Evolutionary conservation across 805 yeast genomes (phyloP).

Genomic region (Komagataella mondaviorum): DNA sequence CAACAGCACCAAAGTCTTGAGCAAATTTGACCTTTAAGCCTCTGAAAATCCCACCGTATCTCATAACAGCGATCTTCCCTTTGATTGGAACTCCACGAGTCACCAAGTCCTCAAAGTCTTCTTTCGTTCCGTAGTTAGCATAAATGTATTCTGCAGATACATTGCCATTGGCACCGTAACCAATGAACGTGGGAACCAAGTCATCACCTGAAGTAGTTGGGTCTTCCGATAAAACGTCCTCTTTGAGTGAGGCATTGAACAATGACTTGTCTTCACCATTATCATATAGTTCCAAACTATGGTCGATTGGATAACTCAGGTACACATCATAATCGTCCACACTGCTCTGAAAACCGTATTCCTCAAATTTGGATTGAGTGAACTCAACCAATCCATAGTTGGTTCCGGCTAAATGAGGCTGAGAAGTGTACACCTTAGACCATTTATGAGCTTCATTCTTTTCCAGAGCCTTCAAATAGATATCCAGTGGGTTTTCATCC

Average conservation of each 20-base stretch:
- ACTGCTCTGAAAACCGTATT: constrained; percentile 41
- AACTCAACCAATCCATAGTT: constrained; percentile 36
- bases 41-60: constrained; percentile 56
- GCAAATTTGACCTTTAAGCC: constrained; percentile 72
- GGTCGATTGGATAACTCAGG: constrained; percentile 48
- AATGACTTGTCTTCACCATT: constrained; percentile 14
- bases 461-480: constrained; percentile 14
- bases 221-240: constrained; percentile 34
- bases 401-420: constrained; percentile 48
- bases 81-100: constrained; percentile 32
- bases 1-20: constrained; percentile 55
- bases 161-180: constrained; percentile 65
- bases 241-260: constrained; percentile 39
- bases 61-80: constrained; percentile 50
- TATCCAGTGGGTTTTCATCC: neutral
- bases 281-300: constrained; percentile 30
- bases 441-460: constrained; percentile 34
- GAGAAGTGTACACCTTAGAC: constrained; percentile 36
- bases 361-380: constrained; percentile 45
- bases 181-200: constrained; percentile 60
- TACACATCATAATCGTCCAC: constrained; percentile 50
- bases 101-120: constrained; percentile 39
- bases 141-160: constrained; percentile 54
- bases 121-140: constrained; percentile 54
- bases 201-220: constrained; percentile 31